Evolutionary conservation across 345 rosid genomes (phyloP).

Genomic region (Gossypium sturtianum): DNA sequence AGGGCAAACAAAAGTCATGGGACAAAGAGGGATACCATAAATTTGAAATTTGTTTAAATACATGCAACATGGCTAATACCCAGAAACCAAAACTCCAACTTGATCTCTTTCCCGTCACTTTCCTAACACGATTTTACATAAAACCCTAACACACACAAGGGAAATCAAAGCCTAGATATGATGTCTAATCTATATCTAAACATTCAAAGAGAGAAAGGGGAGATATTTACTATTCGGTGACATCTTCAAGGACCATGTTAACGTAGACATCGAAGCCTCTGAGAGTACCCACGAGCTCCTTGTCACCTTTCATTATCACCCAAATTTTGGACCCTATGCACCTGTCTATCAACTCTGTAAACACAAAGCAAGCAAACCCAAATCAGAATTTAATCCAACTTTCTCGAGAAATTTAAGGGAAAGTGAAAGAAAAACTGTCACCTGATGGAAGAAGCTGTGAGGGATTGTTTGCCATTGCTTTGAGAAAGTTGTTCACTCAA

Average conservation of each 20-base stretch:
- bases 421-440: not conserved
- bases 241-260: constrained; percentile 76
- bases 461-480: constrained; percentile 18
- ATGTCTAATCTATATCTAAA: constrained; percentile 12
- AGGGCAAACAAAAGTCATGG: too few species aligned
- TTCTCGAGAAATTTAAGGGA: not conserved
- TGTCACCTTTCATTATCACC: constrained; percentile 93
- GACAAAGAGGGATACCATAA: not conserved
- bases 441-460: constrained; percentile 20
- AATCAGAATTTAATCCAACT: not conserved
- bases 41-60: not conserved
- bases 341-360: constrained; percentile 71
- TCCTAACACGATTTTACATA: not conserved
- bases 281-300: constrained; percentile 78
- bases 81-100: not conserved
- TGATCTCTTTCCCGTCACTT: not conserved
- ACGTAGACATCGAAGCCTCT: constrained; percentile 80
- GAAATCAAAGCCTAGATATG: not conserved
- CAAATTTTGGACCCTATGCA: constrained; percentile 83
- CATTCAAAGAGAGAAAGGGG: not conserved
- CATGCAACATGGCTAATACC: too few species aligned
- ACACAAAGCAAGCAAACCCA: not conserved
- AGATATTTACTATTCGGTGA: constrained; percentile 51
- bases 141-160: too few species aligned
- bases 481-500: not conserved